Conservation (phyloP, 192 early-diverging fungal species). For the Coemansia sp. region DNA sequence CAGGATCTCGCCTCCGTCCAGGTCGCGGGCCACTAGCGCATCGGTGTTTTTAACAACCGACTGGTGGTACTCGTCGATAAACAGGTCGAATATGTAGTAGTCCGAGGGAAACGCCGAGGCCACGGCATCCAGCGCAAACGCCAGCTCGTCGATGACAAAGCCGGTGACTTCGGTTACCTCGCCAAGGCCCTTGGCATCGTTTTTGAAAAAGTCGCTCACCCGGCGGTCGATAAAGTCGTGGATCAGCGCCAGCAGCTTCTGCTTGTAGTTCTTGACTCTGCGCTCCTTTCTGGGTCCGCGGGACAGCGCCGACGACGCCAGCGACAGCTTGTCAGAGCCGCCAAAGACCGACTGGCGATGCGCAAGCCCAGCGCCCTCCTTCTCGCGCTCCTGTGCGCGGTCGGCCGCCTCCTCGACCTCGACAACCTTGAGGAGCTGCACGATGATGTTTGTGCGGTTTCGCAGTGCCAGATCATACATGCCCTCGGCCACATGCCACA, state of each 20-base stretch:
- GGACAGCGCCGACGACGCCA: slow-evolving; percentile 18
- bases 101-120: slow-evolving; percentile 83
- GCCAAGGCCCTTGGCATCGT: slow-evolving; percentile 48
- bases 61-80: slow-evolving; percentile 93
- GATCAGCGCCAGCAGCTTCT: slow-evolving; percentile 49
- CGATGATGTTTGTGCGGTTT: slow-evolving; percentile 70
- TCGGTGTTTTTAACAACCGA: slow-evolving; percentile 82
- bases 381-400: slow-evolving; percentile 44
- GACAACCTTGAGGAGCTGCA: slow-evolving; percentile 90
- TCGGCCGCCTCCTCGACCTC: slow-evolving; percentile 92
- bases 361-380: slow-evolving; percentile 26
- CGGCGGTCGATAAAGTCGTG: slow-evolving; percentile 36
- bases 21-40: slow-evolving; percentile 57
- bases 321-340: slow-evolving; percentile 6
- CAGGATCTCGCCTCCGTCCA: slow-evolving; percentile 66
- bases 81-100: slow-evolving; percentile 95
- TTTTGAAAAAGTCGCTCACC: slow-evolving; percentile 59
- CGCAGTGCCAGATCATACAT: slow-evolving; percentile 77
- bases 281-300: slow-evolving; percentile 36
- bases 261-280: slow-evolving; percentile 41
- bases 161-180: slow-evolving; percentile 62
- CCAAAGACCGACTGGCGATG: slow-evolving; percentile 23
- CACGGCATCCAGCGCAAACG: slow-evolving; percentile 84
- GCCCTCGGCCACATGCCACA: slow-evolving; percentile 82
- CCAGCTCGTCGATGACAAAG: slow-evolving; percentile 85